Evolutionary conservation across 495 filamentous ascomycete genomes (phyloP).

Genomic region (Astrocystis sublimbata): DNA sequence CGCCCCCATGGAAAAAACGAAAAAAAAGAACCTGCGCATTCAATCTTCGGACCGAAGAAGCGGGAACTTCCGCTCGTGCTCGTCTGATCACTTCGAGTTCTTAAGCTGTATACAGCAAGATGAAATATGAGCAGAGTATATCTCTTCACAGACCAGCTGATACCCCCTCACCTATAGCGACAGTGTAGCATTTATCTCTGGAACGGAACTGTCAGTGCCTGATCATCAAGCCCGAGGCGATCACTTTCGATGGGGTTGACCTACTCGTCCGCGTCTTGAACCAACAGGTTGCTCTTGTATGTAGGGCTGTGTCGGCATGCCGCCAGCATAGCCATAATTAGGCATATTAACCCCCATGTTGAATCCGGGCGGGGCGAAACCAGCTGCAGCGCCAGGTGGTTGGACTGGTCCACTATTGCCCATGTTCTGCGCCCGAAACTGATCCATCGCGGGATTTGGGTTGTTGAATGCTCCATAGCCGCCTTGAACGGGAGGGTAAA

Average conservation of each 20-base stretch:
- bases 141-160: not conserved
- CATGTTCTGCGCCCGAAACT: constrained; percentile 47
- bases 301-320: constrained; percentile 45
- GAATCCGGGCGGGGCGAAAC: constrained; percentile 52
- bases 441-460: constrained; percentile 47
- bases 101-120: constrained; percentile 28
- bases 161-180: not conserved
- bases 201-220: constrained; percentile 29
- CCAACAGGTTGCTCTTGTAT: constrained; percentile 52
- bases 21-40: constrained; percentile 24
- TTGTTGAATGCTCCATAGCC: constrained; percentile 51
- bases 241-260: constrained; percentile 42
- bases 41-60: not conserved
- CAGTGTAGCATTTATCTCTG: constrained; percentile 31
- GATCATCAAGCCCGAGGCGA: constrained; percentile 30
- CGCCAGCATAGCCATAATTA: constrained; percentile 48
- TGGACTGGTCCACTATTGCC: constrained; percentile 51
- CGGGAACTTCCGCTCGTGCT: constrained; percentile 7
- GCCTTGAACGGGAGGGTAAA: constrained; percentile 49
- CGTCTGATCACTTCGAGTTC: constrained; percentile 26
- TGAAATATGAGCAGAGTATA: constrained; percentile 14
- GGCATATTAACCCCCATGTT: constrained; percentile 49
- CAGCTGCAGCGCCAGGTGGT: constrained; percentile 31
- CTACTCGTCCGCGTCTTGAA: constrained; percentile 55
- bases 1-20: constrained; percentile 18